Percentiles rank a stretch among this genome's conserved stretches.
Conservation (phyloP, 345 rosid genomes). For the Abelmoschus esculentus region DNA sequence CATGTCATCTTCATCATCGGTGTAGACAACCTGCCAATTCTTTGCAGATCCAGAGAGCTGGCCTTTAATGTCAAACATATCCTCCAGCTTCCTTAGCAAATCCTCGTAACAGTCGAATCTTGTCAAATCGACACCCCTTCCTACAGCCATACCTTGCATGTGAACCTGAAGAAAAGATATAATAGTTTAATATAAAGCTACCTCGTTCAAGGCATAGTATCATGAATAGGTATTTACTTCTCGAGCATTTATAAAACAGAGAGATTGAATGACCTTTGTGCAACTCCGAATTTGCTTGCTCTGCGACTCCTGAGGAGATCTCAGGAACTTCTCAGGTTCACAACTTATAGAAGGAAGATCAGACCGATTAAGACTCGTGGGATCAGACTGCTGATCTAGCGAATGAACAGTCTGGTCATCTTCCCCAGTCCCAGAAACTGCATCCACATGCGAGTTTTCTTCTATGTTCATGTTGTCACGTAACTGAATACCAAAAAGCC, state of each 20-base stretch:
- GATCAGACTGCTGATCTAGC: constrained; percentile 65
- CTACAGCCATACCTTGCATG: constrained; percentile 97
- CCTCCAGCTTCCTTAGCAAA: constrained; percentile 74
- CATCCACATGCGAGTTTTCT: constrained; percentile 39
- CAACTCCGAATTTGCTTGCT: constrained; percentile 93
- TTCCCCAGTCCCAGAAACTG: constrained; percentile 32
- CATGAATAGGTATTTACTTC: neutral
- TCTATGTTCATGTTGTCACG: constrained; percentile 55
- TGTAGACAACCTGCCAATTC: constrained; percentile 94
- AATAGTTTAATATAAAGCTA: neutral
- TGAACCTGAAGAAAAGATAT: constrained; percentile 53
- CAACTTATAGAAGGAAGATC: constrained; percentile 58
- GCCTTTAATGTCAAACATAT: constrained; percentile 84
- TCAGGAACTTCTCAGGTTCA: constrained; percentile 76
- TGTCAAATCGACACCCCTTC: constrained; percentile 94
- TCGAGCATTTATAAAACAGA: neutral
- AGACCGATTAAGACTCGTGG: constrained; percentile 45
- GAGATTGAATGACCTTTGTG: constrained; percentile 58
- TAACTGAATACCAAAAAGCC: constrained; percentile 88
- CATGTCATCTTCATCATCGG: constrained; percentile 96
- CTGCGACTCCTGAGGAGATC: constrained; percentile 77
- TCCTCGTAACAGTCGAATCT: constrained; percentile 60
- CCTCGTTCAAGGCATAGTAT: too few relatives aligned
- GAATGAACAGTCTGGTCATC: constrained; percentile 44
- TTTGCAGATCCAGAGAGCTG: constrained; percentile 66